These are phyloP conservation scores for Lodderomyces pseudojiufengensis DNA, from an alignment of 1,139 yeast genomes.

Conservation along the genomic window DNA sequence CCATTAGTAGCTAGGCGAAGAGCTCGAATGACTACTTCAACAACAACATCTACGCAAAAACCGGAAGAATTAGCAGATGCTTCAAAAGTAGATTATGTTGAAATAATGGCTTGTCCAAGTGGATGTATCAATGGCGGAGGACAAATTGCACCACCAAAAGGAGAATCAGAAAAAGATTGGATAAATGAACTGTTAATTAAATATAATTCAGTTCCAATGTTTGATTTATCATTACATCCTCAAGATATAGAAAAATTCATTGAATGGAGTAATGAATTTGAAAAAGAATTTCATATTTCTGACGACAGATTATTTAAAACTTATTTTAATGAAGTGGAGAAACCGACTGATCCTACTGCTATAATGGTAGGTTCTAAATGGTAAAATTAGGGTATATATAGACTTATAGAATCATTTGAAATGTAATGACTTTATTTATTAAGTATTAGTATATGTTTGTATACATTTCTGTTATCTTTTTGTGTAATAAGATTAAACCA, in stretches of 20 bases:
- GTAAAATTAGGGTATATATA: slow-evolving; percentile 18
- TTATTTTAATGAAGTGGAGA: slow-evolving; percentile 48
- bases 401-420: background rate
- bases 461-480: too few species aligned
- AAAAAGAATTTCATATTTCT: slow-evolving; percentile 24
- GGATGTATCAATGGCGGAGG: slow-evolving; percentile 99
- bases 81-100: slow-evolving; percentile 73
- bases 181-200: slow-evolving; percentile 26
- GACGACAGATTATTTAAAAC: slow-evolving; percentile 42
- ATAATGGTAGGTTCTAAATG: slow-evolving; percentile 44
- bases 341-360: slow-evolving; percentile 47
- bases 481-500: slow-evolving; percentile 9
- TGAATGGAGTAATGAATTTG: slow-evolving; percentile 34
- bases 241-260: slow-evolving; percentile 16
- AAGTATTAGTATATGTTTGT: too few species aligned
- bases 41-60: slow-evolving; percentile 23
- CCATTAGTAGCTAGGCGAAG: slow-evolving; percentile 43
- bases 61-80: slow-evolving; percentile 52
- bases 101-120: slow-evolving; percentile 97
- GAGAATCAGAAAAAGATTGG: slow-evolving; percentile 41
- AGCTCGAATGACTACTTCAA: slow-evolving; percentile 23
- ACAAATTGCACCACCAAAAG: slow-evolving; percentile 55
- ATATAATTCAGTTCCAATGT: slow-evolving; percentile 26
- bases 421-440: background rate
- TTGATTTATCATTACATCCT: slow-evolving; percentile 16